Percentiles rank a stretch among this genome's conserved stretches.
phyloP scores from a whole-genome alignment of 164 flowering plant species.

The Aristolochia californica region DNA sequence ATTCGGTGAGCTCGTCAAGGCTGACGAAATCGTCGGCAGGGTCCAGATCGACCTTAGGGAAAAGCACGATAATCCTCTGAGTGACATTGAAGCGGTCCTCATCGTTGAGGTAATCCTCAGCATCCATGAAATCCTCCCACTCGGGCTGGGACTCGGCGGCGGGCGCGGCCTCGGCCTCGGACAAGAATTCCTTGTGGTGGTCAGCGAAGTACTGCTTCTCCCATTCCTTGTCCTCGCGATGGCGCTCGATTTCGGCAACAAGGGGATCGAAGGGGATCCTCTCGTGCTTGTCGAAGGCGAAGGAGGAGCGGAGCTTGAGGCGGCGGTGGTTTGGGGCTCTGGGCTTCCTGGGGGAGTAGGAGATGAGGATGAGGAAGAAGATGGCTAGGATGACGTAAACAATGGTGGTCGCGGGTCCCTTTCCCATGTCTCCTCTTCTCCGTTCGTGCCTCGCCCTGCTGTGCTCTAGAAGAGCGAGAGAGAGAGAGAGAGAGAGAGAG shows the following conservation, averaged over 20 bases:
- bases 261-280: slow-evolving; percentile 79
- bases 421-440: slow-evolving; percentile 1
- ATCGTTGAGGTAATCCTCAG: slow-evolving; percentile 85
- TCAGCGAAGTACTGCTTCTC: slow-evolving; percentile 45
- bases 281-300: slow-evolving; percentile 33
- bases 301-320: slow-evolving; percentile 21
- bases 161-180: slow-evolving; percentile 9
- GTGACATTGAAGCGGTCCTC: slow-evolving; percentile 79
- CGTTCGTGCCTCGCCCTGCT: neutral
- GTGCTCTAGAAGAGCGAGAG: too few species aligned
- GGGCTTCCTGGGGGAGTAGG: slow-evolving; percentile 35
- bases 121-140: slow-evolving; percentile 90
- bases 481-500: too few species aligned
- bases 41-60: slow-evolving; percentile 75
- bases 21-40: slow-evolving; percentile 69
- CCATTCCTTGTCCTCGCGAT: slow-evolving; percentile 73
- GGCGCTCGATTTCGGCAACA: slow-evolving; percentile 83
- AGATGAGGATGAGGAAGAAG: slow-evolving; percentile 47
- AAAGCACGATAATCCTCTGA: slow-evolving; percentile 46
- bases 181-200: slow-evolving; percentile 14
- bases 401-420: slow-evolving; percentile 19
- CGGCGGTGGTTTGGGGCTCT: slow-evolving; percentile 60
- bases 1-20: slow-evolving; percentile 56
- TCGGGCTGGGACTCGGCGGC: slow-evolving; percentile 60
- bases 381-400: slow-evolving; percentile 53